Conservation (phyloP, 2,329 filamentous ascomycete species). For the Pezicula neosporulosa region DNA sequence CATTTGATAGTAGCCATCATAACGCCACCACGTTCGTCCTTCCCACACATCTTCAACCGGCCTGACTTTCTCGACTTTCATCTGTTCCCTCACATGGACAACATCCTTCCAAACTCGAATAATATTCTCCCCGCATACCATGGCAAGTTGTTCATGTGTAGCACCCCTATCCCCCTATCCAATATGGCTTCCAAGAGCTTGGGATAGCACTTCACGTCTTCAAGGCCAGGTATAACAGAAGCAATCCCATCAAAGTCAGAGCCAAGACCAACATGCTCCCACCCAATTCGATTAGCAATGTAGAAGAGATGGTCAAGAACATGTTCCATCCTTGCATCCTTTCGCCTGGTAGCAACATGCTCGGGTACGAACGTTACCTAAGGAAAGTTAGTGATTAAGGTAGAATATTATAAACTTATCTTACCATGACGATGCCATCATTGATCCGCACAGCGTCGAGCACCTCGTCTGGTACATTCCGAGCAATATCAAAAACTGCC, state of each 20-base stretch:
- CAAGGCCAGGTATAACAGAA: constrained; percentile 43
- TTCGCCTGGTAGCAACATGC: constrained; percentile 23
- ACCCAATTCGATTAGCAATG: constrained; percentile 59
- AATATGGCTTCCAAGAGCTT: constrained; percentile 30
- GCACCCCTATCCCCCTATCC: constrained; percentile 36
- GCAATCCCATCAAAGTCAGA: constrained; percentile 61
- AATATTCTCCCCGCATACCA: constrained; percentile 35
- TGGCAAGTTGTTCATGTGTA: constrained; percentile 33
- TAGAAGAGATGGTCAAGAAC: constrained; percentile 61
- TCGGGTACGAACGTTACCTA: constrained; percentile 22
- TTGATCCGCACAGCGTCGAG: constrained; percentile 54
- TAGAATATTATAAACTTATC: no score
- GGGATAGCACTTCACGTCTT: constrained; percentile 48
- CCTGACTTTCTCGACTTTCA: constrained; percentile 26
- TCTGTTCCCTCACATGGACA: constrained; percentile 20
- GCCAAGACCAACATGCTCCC: constrained; percentile 62
- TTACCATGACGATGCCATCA: constrained; percentile 54
- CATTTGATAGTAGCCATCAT: constrained; percentile 30
- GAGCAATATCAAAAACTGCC: constrained; percentile 56
- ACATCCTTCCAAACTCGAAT: constrained; percentile 30
- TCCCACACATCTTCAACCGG: constrained; percentile 34
- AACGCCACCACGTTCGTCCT: constrained; percentile 30
- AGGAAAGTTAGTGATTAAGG: no score
- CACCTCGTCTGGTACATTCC: constrained; percentile 65
- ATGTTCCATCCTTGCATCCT: constrained; percentile 54